Conservation (phyloP, 257 asterid genomes). For the Orobanche coerulescens region DNA sequence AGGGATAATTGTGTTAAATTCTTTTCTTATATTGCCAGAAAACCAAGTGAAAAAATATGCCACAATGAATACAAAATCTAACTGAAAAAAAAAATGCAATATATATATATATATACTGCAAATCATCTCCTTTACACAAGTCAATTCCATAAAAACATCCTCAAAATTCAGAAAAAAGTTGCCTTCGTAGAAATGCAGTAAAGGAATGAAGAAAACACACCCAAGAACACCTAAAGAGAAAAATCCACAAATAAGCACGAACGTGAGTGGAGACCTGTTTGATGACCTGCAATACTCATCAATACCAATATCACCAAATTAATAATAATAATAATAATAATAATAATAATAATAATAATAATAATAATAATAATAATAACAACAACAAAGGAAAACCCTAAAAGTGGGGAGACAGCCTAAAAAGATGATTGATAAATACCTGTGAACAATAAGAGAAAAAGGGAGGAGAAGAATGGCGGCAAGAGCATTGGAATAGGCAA, state of each 20-base stretch:
- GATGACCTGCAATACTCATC: conserved; percentile 44
- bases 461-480: conserved; percentile 79
- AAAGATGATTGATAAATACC: conserved; percentile 27
- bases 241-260: conserved; percentile 46
- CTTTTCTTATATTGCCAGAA: background rate
- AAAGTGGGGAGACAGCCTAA: background rate
- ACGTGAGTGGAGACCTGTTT: conserved; percentile 51
- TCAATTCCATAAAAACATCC: background rate
- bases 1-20: background rate
- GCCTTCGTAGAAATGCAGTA: conserved; percentile 1
- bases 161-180: background rate
- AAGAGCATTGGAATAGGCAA: conserved; percentile 81
- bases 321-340: background rate
- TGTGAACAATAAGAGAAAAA: conserved; percentile 53
- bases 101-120: background rate
- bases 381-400: background rate
- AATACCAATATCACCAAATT: background rate
- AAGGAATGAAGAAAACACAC: conserved; percentile 34
- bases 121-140: background rate
- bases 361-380: background rate
- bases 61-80: background rate
- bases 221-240: conserved; percentile 75
- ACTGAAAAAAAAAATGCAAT: no score
- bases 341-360: background rate
- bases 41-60: background rate